phyloP scores from a whole-genome alignment of 169 alveolate genomes.

The Cryptosporidium sp. region DNA sequence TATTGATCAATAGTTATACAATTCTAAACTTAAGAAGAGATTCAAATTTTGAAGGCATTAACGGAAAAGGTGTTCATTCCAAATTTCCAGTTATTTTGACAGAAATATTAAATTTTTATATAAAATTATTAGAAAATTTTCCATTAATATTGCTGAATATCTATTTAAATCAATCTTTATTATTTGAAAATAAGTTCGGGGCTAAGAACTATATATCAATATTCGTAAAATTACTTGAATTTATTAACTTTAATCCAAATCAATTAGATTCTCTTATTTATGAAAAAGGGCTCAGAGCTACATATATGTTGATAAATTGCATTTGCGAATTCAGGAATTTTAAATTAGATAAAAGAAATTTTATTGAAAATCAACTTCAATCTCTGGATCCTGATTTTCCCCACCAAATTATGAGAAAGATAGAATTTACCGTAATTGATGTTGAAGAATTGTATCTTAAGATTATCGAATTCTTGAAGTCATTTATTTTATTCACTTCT shows the following conservation, averaged over 20 bases:
- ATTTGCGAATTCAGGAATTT: not conserved
- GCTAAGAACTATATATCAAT: not conserved
- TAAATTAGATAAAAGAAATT: not conserved
- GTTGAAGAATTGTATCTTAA: not conserved
- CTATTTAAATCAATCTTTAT: not conserved
- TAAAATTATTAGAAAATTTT: not conserved
- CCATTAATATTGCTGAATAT: not conserved
- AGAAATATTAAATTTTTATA: constrained; percentile 22
- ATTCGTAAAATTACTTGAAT: constrained; percentile 1
- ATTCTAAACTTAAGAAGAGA: not conserved
- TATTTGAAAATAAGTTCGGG: not conserved
- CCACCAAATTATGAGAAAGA: not conserved
- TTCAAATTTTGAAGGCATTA: not conserved
- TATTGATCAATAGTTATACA: not conserved
- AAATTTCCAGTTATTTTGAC: not conserved
- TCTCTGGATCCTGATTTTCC: not conserved
- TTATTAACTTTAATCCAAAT: not conserved
- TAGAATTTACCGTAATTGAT: not conserved
- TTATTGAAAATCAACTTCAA: not conserved
- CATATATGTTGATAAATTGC: not conserved
- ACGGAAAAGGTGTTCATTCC: not conserved
- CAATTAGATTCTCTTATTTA: not conserved
- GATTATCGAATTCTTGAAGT: not conserved
- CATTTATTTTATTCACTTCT: not conserved
- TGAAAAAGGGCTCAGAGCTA: constrained; percentile 5